A percentile compares a stretch with the other conserved stretches of the same genome.
These are phyloP conservation scores for Fagopyrum esculentum DNA, from an alignment of 148 eudicot genomes.

Conservation along the genomic window DNA sequence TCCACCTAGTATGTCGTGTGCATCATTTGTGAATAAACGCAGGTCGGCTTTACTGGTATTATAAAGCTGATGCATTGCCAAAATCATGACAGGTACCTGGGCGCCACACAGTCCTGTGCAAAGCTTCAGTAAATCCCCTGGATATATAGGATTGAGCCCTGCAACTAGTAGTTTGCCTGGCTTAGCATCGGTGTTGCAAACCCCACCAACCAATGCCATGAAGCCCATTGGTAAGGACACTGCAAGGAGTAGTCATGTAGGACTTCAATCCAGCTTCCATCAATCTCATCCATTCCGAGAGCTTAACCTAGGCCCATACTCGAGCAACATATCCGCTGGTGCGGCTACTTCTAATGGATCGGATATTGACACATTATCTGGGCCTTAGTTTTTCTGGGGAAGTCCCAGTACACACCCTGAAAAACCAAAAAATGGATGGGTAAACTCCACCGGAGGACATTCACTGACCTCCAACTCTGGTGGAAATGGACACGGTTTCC, in stretches of 20 bases:
- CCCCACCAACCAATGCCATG: constrained; percentile 39
- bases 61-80: neutral
- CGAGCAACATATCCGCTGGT: constrained; percentile 43
- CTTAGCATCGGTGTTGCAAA: constrained; percentile 50
- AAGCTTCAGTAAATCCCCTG: constrained; percentile 45
- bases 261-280: constrained; percentile 34
- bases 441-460: constrained; percentile 29
- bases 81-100: constrained; percentile 52
- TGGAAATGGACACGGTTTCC: constrained; percentile 42
- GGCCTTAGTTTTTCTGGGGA: constrained; percentile 88
- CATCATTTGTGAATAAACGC: neutral
- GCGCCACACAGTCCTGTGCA: constrained; percentile 37
- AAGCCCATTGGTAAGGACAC: constrained; percentile 63
- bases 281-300: constrained; percentile 73
- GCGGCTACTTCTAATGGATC: constrained; percentile 58
- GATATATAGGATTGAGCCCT: constrained; percentile 36
- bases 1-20: constrained; percentile 50
- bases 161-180: constrained; percentile 43
- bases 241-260: constrained; percentile 32
- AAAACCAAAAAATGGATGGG: constrained; percentile 28
- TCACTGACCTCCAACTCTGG: constrained; percentile 30
- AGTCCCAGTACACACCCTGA: constrained; percentile 47
- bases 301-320: constrained; percentile 33
- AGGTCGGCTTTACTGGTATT: neutral
- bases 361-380: constrained; percentile 61